Base-by-base conservation (phyloP, 805 yeast species). In the Candida pseudofarinosa region DNA sequence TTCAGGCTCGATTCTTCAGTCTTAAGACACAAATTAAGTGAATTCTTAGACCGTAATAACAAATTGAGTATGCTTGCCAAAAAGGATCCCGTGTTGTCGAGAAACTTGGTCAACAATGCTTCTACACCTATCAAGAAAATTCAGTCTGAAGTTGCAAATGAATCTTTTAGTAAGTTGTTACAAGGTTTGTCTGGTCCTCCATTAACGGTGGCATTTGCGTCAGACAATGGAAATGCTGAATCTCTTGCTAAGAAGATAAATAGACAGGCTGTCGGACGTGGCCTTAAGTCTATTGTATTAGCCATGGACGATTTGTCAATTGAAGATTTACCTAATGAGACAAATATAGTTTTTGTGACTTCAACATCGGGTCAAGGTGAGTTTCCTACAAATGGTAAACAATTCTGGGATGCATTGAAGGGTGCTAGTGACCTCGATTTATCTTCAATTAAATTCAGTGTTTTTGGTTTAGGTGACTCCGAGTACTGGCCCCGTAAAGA, bases 401-500 rank as follows among this genome's bases (percentile, higher is more conserved):
- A 66, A 42, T 76, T 85, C 54, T 85, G 91, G 91, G 91, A 85
- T 52, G 78, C 71, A 19, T 59, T 85, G 50, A 85, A 83, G 64
- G 61, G 62, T 40, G 54, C 82, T n/a, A 71, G 74, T 36, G 85
- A 82, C 48, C 63, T 79, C 42, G 95, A 87, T 58, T 74, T 84
- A 46, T 73, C 83, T 4, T 56, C 71, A 34, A 71, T 80, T 42
- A 77, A 73, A 49, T 73, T 69, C 47, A 75, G 87, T 8, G 84
- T 80, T 19, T 85, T 85, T 53, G 91, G 89, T 55, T 71, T 85
- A 58, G 93, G 93, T 57, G 93, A 85, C 62, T 79, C 87, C 38
- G 79, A 79, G 58, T 89, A 91, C 71, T 91, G 98, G 98, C 98
- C 98, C 54, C 80, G 98, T 69, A 87, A 88, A 63, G 96, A 91